These are phyloP conservation scores for Ogataea trehaloabstinens DNA, from an alignment of 805 yeast species.

Conservation along the genomic window DNA sequence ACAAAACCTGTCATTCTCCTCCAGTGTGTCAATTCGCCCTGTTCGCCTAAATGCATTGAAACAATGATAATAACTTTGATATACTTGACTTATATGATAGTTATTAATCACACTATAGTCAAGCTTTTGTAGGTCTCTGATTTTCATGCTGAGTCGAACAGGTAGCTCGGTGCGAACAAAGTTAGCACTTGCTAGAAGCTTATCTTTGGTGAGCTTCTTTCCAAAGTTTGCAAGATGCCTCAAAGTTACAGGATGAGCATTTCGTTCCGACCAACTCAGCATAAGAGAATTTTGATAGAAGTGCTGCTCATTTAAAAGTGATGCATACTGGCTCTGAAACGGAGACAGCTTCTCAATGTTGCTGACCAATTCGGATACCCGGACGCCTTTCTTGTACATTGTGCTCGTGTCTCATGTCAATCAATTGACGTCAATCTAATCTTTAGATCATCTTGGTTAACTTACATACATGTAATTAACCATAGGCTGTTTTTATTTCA, in stretches of 20 bases:
- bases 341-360: conserved; percentile 18
- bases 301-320: conserved; percentile 54
- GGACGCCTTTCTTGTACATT: conserved; percentile 12
- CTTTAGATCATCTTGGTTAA: no score
- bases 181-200: conserved; percentile 79
- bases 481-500: no score
- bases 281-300: conserved; percentile 80
- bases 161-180: conserved; percentile 87
- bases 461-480: no score
- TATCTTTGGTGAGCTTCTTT: conserved; percentile 68
- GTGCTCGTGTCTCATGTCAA: not conserved
- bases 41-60: conserved; percentile 81
- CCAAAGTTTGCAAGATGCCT: conserved; percentile 90
- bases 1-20: conserved; percentile 77
- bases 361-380: conserved; percentile 14
- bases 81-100: conserved; percentile 81
- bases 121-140: conserved; percentile 70
- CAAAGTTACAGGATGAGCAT: conserved; percentile 89
- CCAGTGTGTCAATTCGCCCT: conserved; percentile 61
- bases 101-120: conserved; percentile 86
- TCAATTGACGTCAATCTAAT: no score
- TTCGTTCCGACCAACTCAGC: conserved; percentile 56
- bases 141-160: conserved; percentile 75
- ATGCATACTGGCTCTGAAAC: conserved; percentile 16
- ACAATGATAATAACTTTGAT: conserved; percentile 81